Conservation (phyloP, 2,329 filamentous ascomycete genomes). For the Teratosphaeriaceae sp. region DNA sequence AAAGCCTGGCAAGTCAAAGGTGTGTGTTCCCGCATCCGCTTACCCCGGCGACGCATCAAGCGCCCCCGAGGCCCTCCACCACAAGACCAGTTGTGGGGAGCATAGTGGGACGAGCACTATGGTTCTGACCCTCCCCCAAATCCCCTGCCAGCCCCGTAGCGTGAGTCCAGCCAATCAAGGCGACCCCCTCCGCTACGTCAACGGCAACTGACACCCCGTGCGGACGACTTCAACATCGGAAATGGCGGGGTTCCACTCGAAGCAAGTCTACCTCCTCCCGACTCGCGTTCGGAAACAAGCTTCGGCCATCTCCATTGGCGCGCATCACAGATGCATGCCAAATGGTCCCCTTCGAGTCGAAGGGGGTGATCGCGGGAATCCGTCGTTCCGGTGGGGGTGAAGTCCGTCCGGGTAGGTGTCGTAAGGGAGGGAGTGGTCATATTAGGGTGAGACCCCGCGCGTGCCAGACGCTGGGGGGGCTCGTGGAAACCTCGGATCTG, state of each 20-base stretch:
- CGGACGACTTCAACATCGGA: too few species aligned
- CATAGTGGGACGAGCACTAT: constrained; percentile 26
- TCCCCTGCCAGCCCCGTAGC: constrained; percentile 4
- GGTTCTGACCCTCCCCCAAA: constrained; percentile 12
- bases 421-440: constrained; percentile 6
- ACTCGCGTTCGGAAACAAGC: constrained; percentile 28
- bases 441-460: constrained; percentile 9
- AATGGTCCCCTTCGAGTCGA: too few species aligned
- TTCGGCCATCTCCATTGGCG: constrained; percentile 12
- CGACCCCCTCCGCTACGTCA: constrained; percentile 10
- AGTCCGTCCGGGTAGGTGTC: too few species aligned
- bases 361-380: too few species aligned
- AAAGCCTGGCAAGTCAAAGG: too few species aligned
- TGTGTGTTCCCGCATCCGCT: constrained; percentile 15
- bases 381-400: too few species aligned
- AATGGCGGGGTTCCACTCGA: constrained; percentile 22
- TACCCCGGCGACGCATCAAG: constrained; percentile 2
- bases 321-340: constrained; percentile 19
- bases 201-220: too few species aligned
- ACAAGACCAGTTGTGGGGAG: constrained; percentile 9
- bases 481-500: background rate
- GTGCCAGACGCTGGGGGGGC: constrained; percentile 5
- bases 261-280: constrained; percentile 30
- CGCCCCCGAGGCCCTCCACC: constrained; percentile 1
- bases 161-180: constrained; percentile 19